Evolutionary conservation across 805 yeast genomes (phyloP).

Genomic region (Teunomyces lycoperdinae): DNA sequence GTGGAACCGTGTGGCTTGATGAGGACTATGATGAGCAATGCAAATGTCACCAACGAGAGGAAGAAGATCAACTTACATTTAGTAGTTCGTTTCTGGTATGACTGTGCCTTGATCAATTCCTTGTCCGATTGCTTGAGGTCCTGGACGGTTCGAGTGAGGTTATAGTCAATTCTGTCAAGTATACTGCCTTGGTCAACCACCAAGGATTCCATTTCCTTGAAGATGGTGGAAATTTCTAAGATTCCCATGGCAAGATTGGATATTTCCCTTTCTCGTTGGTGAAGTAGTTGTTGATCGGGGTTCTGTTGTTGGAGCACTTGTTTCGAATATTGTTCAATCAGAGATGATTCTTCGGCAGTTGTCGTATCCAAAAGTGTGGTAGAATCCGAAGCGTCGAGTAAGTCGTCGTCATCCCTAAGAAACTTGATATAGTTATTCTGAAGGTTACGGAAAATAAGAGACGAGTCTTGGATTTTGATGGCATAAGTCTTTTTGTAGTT

Average conservation of each 20-base stretch:
- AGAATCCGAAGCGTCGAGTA: conserved; percentile 17
- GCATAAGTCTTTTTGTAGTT: conserved; percentile 87
- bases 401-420: conserved; percentile 73
- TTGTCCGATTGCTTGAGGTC: conserved; percentile 75
- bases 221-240: conserved; percentile 86
- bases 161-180: conserved; percentile 90
- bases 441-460: conserved; percentile 76
- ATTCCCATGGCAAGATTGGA: conserved; percentile 91
- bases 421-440: conserved; percentile 88
- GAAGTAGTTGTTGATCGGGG: conserved; percentile 29
- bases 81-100: conserved; percentile 82
- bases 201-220: conserved; percentile 87
- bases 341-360: conserved; percentile 25
- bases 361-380: conserved; percentile 5
- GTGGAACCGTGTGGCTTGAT: conserved; percentile 53
- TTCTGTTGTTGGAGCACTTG: conserved; percentile 46
- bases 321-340: conserved; percentile 51
- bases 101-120: conserved; percentile 72
- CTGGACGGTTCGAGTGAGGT: conserved; percentile 73
- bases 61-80: conserved; percentile 86
- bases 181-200: conserved; percentile 95
- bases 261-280: conserved; percentile 85
- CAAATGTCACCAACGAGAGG: conserved; percentile 65
- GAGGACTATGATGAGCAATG: conserved; percentile 65
- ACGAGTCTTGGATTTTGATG: conserved; percentile 71